Conservation (phyloP, 106 monocot genomes). For the Alisma plantagoaquatica region DNA sequence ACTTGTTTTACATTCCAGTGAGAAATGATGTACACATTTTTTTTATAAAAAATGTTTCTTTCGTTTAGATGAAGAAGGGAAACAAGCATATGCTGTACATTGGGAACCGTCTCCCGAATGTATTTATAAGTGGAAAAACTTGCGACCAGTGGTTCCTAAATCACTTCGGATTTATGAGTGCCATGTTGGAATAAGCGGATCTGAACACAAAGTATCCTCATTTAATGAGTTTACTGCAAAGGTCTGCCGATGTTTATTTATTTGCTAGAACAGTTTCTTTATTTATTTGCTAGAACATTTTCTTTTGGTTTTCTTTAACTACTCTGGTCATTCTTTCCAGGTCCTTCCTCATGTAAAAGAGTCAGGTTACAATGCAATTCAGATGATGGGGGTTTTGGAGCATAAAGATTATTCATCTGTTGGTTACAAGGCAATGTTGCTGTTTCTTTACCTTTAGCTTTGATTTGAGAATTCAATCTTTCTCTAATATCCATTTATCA, state of each 20-base stretch:
- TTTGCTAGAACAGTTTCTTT: too few relatives aligned
- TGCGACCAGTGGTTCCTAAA: slow-evolving; percentile 45
- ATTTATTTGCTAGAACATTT: too few relatives aligned
- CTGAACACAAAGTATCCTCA: slow-evolving; percentile 69
- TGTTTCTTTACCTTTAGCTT: not conserved
- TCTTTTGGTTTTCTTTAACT: too few relatives aligned
- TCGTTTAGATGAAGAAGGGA: slow-evolving; percentile 75
- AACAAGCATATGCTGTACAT: slow-evolving; percentile 67
- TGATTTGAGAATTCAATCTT: not conserved
- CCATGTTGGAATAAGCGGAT: slow-evolving; percentile 92
- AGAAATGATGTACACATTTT: too few relatives aligned
- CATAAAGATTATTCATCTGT: slow-evolving; percentile 96
- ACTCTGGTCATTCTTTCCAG: slow-evolving; percentile 13
- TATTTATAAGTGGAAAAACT: slow-evolving; percentile 69
- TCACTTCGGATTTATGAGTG: slow-evolving; percentile 95
- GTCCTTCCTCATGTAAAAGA: slow-evolving; percentile 83
- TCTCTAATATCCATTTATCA: too few relatives aligned
- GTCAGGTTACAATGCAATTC: slow-evolving; percentile 88
- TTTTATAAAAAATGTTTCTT: too few relatives aligned
- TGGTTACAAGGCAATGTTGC: slow-evolving; percentile 67
- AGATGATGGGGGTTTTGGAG: slow-evolving; percentile 73
- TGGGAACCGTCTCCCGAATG: slow-evolving; percentile 94
- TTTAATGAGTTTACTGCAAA: slow-evolving; percentile 80
- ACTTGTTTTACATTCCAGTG: too few relatives aligned
- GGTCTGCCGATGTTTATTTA: too few relatives aligned